These are phyloP conservation scores for Suillus alpinus DNA, from an alignment of 768 basidiomycete genomes.

Conservation along the genomic window DNA sequence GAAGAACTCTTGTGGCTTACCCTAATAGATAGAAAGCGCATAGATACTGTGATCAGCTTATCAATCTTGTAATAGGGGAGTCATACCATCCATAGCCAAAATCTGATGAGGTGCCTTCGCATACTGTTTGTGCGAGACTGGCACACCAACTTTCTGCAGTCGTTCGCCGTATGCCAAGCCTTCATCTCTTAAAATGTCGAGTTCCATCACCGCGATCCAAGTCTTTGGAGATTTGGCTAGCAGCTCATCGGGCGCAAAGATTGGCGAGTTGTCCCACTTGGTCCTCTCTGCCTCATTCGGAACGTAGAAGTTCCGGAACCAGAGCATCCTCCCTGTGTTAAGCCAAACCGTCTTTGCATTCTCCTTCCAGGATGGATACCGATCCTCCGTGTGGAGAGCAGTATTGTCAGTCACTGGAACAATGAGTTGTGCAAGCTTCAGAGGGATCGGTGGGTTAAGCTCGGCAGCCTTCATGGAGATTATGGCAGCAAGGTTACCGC, in stretches of 20 bases:
- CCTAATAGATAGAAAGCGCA: conserved; percentile 13
- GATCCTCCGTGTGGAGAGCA: conserved; percentile 37
- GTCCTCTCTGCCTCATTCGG: conserved; percentile 58
- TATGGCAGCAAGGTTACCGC: conserved; percentile 70
- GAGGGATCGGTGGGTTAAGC: conserved; percentile 45
- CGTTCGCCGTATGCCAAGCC: conserved; percentile 63
- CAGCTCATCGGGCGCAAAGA: conserved; percentile 60
- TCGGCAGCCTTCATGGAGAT: conserved; percentile 63
- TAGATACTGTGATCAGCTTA: neutral
- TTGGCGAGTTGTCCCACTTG: conserved; percentile 71
- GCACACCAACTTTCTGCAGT: conserved; percentile 50
- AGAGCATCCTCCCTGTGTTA: conserved; percentile 60
- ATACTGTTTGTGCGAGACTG: conserved; percentile 56
- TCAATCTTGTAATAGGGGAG: neutral
- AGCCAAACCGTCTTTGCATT: conserved; percentile 65
- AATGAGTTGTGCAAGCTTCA: conserved; percentile 63
- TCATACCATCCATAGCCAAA: conserved; percentile 73
- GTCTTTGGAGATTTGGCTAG: conserved; percentile 53
- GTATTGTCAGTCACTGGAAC: conserved; percentile 81
- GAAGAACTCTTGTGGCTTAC: conserved; percentile 12
- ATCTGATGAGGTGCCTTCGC: conserved; percentile 67
- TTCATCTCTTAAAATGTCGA: conserved; percentile 70
- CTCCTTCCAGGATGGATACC: conserved; percentile 52
- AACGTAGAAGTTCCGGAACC: conserved; percentile 71
- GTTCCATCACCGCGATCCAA: conserved; percentile 66